Evolutionary conservation across 1,139 yeast genomes (phyloP), one percentile per base, ranked within the genome.

Genomic region (Eremothecium coryli): DNA sequence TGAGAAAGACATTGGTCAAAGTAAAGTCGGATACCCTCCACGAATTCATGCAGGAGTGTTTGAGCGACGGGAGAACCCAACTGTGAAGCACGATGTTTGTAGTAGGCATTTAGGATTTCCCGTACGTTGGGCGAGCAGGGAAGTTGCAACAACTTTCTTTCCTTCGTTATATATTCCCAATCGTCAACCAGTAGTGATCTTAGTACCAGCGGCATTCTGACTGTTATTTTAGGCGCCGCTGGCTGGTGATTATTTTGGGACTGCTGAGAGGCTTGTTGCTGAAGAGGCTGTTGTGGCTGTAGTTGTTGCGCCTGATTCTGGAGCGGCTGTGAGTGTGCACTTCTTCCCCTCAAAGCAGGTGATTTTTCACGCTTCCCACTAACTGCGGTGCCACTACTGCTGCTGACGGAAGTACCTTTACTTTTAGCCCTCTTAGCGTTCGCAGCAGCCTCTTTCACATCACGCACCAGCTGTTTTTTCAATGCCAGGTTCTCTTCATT

Each of bases 131-230:
- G 61, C 14, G 60, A 54, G 3, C 74, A 60, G 0, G 95, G 94
- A 26, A 85, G 56, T 17, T 69, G 60, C 5, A 82, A 70, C 21
- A 84, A 55, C 53, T 77, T 75, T 34, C 79, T 78, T 43, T 82
- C 82, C 49, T 82, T 82, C 2, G 97, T 85, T 32, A 88, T 70
- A 46, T 66, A 69, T 56, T 88, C 95, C 97, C 97, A 90, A 62
- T 90, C 97, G 52, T 85, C 88, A 2, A 88, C 93, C 29, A 90
- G 62, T 5, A 77, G 50, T 4, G 80, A 66, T 55, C 85, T 86
- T 40, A 90, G 64, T 27, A 66, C 61, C 37, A 76, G 75, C 1
- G 90, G 82, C 14, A 84, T 70, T 3, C 64, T 64, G 9, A 81
- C 49, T 32, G 62, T 57, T 22, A 80, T 64, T 44, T 76, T 82